Base-by-base conservation (phyloP, 768 basidiomycete genomes). In the Baorangia bicolor region DNA sequence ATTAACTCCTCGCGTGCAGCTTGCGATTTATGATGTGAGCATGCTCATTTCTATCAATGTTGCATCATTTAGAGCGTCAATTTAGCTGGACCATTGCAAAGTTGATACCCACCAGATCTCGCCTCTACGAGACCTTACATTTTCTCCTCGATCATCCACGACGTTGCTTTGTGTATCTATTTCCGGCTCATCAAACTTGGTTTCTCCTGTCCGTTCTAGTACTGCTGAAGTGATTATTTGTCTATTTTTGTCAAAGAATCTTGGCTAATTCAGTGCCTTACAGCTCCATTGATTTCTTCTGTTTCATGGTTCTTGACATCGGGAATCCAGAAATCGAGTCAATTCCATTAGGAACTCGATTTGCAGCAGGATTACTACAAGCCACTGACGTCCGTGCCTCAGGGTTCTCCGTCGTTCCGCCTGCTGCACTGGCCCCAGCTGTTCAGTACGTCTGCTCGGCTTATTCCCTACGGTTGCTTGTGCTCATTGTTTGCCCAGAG, bases 141-240 rank as follows among this genome's bases (percentile, higher is more conserved):
- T 99, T 98, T 69, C 82, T 99, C 9, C 81, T 99, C 10, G 94
- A 98, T 64, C 96, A 98, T 67, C 96, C 96, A 13, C 84, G 96
- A 12, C 84, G 92, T 58, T 96, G 94, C 71, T 95, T 90, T 65
- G 83, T 93, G 12, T 91, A 94, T 68, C 80, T 96, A 10, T 96
- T 96, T 62, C 94, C 94, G 0, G 86, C 92, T 0, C 92, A 94
- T 64, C 94, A 97, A 67, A 97, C 94, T 4, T 94, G 93, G 92
- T 90, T 96, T 62, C 81, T 97, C 6, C 58, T 92, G 2, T 80
- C 82, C 1, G 69, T 95, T 23, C 77, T 97, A 23, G 35, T 90
- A 4, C 60, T 75, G 0, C 73, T 96, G 34, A 92, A 84, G 93
- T 94, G 64, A 49, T 8, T 11, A 2, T 31, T 28, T 25, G 35